Conservation (phyloP, 106 monocot genomes). For the Dendrobium officinale region DNA sequence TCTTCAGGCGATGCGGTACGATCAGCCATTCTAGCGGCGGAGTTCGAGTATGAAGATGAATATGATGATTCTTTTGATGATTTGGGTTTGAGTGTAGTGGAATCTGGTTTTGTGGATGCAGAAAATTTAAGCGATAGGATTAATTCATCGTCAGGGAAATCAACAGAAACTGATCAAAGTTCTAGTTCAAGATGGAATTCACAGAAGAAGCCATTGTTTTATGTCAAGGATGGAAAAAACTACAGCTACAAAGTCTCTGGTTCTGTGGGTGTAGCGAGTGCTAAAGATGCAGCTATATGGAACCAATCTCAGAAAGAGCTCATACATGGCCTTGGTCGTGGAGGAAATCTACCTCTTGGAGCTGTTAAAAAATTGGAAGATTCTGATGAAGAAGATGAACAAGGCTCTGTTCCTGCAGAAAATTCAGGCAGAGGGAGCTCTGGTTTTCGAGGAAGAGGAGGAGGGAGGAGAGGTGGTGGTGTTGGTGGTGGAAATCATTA, state of each 20-base stretch:
- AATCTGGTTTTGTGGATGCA: slow-evolving; percentile 63
- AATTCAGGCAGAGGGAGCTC: slow-evolving; percentile 27
- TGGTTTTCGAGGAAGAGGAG: slow-evolving; percentile 41
- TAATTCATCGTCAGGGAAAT: slow-evolving; percentile 10
- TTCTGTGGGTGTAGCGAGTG: slow-evolving; percentile 55
- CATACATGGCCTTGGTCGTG: slow-evolving; percentile 86
- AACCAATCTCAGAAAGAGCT: slow-evolving; percentile 61
- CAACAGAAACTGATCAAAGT: slow-evolving; percentile 16
- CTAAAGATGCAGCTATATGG: slow-evolving; percentile 59
- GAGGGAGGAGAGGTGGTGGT: slow-evolving; percentile 37
- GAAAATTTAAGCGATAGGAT: slow-evolving; percentile 30
- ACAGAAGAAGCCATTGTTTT: slow-evolving; percentile 77
- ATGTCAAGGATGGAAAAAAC: slow-evolving; percentile 97
- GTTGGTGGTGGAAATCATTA: slow-evolving; percentile 35
- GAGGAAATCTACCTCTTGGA: slow-evolving; percentile 71
- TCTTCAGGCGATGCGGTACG: slow-evolving; percentile 47
- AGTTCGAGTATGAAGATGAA: slow-evolving; percentile 82
- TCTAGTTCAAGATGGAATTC: slow-evolving; percentile 48
- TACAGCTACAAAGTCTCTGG: slow-evolving; percentile 95
- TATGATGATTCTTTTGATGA: slow-evolving; percentile 99
- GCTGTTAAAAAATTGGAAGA: slow-evolving; percentile 29
- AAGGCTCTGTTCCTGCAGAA: slow-evolving; percentile 12
- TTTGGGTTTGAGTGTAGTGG: slow-evolving; percentile 60
- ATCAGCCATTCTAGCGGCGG: slow-evolving; percentile 46
- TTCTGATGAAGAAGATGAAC: slow-evolving; percentile 18